Evolutionary conservation across 83 land plant species (phyloP), one percentile per base, ranked within the genome.

Genomic region (Isoetes engelmannii): DNA sequence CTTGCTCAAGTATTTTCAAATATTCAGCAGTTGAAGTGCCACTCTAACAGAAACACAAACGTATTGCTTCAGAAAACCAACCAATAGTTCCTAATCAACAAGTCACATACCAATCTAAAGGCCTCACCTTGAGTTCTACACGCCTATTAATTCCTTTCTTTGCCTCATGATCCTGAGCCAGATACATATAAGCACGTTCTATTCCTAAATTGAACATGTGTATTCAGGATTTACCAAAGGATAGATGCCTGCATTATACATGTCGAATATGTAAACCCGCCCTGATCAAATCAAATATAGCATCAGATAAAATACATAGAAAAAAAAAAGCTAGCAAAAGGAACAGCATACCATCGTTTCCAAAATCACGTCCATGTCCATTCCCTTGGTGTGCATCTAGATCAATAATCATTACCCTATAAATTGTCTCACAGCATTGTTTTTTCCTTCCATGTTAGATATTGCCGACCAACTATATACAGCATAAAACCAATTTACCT

Each of bases 301-400:
- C 47, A 28, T 8, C 50, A 61, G 5, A 42, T 28, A 50, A 18
- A 44, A 44, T 63, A 43, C 48, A 19, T 62, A 72, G 43, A 7
- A 9, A 9, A 5, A 47, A 47, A 13, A 75, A 45, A 46, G 28
- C 37, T 42, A 10, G 4, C 5, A 21, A 68, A 4, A 28, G 5
- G 46, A 9, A 12, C 61, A 53, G n/a, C 21, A 21, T 85, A 92
- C 99, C 82, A 59, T 95, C 97, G 74, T 71, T 56, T 48, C 83
- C 67, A 68, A 95, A 95, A 66, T 95, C 99, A 46, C 46, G 79
- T 73, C 85, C 99, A 76, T 95, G 97, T 5, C 99, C 99, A 82
- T 95, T 95, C 41, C 99, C 99, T 80, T 95, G 99, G 74, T 95
- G 99, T 20, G 99, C 99, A 87, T 95, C 99, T 62, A 95, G 87